These are phyloP conservation scores for Neohortaea acidophila DNA, from an alignment of 495 filamentous ascomycete genomes.

Conservation along the genomic window DNA sequence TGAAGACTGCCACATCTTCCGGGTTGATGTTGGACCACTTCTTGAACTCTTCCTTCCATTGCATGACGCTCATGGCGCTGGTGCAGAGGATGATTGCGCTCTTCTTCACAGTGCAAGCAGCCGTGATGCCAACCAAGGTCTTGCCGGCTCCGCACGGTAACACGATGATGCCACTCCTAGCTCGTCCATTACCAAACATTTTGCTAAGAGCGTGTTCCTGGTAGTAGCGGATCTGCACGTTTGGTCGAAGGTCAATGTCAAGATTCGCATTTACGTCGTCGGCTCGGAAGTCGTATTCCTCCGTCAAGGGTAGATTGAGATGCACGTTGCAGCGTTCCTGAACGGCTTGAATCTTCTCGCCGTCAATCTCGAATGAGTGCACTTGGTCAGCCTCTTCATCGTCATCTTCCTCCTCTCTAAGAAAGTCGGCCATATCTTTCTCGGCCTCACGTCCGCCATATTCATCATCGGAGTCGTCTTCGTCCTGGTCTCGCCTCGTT, in stretches of 20 bases:
- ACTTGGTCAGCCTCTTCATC: conserved; percentile 80
- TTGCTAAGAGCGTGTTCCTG: conserved; percentile 96
- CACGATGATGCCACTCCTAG: conserved; percentile 95
- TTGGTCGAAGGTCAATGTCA: conserved; percentile 78
- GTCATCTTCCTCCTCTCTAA: conserved; percentile 61
- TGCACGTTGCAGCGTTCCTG: conserved; percentile 72
- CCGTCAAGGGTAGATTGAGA: conserved; percentile 71
- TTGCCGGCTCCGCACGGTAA: conserved; percentile 94
- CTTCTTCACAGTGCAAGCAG: conserved; percentile 94
- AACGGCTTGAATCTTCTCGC: conserved; percentile 62
- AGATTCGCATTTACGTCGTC: conserved; percentile 78
- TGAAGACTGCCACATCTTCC: conserved; percentile 85
- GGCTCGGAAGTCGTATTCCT: conserved; percentile 97
- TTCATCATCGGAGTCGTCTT: conserved; percentile 35
- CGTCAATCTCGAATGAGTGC: conserved; percentile 85
- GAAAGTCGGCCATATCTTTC: conserved; percentile 38
- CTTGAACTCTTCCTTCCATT: conserved; percentile 91
- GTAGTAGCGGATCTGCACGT: conserved; percentile 74
- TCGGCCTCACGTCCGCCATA: conserved; percentile 16
- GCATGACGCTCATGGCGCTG: conserved; percentile 91
- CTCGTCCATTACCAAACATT: conserved; percentile 97
- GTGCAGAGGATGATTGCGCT: conserved; percentile 89
- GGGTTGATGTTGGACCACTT: conserved; percentile 98
- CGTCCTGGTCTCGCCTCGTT: conserved; percentile 25
- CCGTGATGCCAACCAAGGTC: conserved; percentile 91